These are phyloP conservation scores for Myriangium duriaei DNA, from an alignment of 2,329 filamentous ascomycete species.

Conservation along the genomic window DNA sequence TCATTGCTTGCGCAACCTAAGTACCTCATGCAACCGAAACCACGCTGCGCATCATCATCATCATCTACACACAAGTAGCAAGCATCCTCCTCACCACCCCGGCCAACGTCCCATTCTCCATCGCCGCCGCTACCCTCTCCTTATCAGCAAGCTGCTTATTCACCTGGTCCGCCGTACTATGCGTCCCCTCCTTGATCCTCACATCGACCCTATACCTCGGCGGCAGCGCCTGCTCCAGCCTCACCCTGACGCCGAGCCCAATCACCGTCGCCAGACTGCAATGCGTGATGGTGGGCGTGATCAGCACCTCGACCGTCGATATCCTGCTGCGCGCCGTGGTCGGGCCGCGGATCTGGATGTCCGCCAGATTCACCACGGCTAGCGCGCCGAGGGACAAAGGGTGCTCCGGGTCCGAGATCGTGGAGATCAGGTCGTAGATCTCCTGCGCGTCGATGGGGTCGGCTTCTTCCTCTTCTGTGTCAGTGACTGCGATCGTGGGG, in stretches of 20 bases:
- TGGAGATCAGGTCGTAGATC: conserved; percentile 90
- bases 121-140: conserved; percentile 50
- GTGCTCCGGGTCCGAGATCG: conserved; percentile 93
- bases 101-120: conserved; percentile 54
- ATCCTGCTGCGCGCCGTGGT: conserved; percentile 51
- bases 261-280: conserved; percentile 95
- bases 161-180: conserved; percentile 85
- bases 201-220: conserved; percentile 88
- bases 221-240: conserved; percentile 80
- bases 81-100: conserved; percentile 60
- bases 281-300: conserved; percentile 94
- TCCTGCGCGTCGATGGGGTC: conserved; percentile 96
- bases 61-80: conserved; percentile 24
- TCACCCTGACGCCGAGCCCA: conserved; percentile 79
- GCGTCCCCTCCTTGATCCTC: conserved; percentile 89
- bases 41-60: no score
- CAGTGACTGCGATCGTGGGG: conserved; percentile 29
- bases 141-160: conserved; percentile 35
- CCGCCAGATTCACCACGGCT: conserved; percentile 88
- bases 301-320: conserved; percentile 68
- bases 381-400: conserved; percentile 86
- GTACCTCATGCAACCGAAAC: no score
- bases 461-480: conserved; percentile 47
- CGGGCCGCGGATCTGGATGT: conserved; percentile 67
- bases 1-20: no score